Percentiles rank a stretch among this genome's conserved stretches.
These are phyloP conservation scores for Stachybotrys echinatus DNA, from an alignment of 2,329 filamentous ascomycete genomes.

Conservation along the genomic window DNA sequence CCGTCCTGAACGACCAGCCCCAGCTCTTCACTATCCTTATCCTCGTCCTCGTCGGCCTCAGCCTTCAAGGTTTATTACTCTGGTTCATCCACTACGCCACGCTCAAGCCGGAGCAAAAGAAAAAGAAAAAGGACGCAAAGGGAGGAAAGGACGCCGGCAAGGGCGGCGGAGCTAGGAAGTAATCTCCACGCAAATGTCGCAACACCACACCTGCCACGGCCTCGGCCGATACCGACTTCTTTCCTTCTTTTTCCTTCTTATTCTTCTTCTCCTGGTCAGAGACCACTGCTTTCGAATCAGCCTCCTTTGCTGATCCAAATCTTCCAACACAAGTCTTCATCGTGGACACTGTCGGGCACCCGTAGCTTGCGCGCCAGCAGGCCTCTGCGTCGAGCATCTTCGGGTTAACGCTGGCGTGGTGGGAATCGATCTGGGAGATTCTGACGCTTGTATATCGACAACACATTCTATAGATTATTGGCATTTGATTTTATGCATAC, in stretches of 20 bases:
- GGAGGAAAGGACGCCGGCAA: constrained; percentile 7
- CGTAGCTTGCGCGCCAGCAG: not conserved
- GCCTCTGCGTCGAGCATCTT: not conserved
- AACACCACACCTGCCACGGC: too few relatives aligned
- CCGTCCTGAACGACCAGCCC: constrained; percentile 56
- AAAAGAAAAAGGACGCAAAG: constrained; percentile 34
- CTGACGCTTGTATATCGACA: too few relatives aligned
- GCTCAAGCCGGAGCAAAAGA: constrained; percentile 55
- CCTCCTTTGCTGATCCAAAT: not conserved
- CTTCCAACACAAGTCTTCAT: too few relatives aligned
- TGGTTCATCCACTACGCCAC: constrained; percentile 58
- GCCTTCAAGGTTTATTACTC: constrained; percentile 39
- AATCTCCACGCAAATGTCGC: too few relatives aligned
- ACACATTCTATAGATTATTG: not conserved
- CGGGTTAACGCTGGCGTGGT: too few relatives aligned
- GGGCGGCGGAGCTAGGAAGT: constrained; percentile 5
- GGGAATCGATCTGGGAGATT: too few relatives aligned
- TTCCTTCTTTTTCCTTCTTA: too few relatives aligned
- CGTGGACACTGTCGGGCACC: not conserved
- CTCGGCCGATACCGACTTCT: too few relatives aligned
- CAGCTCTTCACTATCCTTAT: constrained; percentile 53
- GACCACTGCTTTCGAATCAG: not conserved
- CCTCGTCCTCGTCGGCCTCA: constrained; percentile 45
- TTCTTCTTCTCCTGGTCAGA: not conserved
- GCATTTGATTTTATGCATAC: not conserved